These are phyloP conservation scores for Ilyonectria destructans DNA, from an alignment of 2,329 filamentous ascomycete genomes.

Conservation along the genomic window DNA sequence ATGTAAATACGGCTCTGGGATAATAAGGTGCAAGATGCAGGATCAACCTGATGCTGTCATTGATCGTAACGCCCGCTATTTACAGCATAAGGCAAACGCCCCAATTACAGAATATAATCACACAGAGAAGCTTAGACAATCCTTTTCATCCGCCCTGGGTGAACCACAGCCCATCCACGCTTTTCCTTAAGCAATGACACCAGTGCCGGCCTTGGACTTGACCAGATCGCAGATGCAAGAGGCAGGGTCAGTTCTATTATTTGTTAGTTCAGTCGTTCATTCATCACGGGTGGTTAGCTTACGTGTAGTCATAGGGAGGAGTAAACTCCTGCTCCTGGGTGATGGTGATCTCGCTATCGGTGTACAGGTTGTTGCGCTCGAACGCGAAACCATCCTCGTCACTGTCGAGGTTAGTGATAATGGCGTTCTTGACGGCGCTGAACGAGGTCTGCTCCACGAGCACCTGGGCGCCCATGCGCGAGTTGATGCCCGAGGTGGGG, in stretches of 20 bases:
- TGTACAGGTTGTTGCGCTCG: constrained; percentile 63
- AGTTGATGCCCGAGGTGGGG: constrained; percentile 66
- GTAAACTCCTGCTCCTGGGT: constrained; percentile 54
- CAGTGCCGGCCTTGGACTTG: constrained; percentile 46
- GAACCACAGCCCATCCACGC: neutral
- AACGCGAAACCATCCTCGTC: constrained; percentile 62
- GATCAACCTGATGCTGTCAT: constrained; percentile 25
- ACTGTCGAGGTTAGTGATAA: constrained; percentile 62
- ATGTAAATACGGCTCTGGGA: neutral
- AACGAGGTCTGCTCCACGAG: constrained; percentile 69
- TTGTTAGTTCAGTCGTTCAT: neutral
- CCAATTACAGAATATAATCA: constrained; percentile 22
- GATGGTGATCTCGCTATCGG: constrained; percentile 53
- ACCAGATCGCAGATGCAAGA: constrained; percentile 45
- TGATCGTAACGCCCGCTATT: constrained; percentile 19
- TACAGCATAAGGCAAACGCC: constrained; percentile 17
- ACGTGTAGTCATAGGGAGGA: constrained; percentile 57
- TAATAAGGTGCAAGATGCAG: constrained; percentile 2
- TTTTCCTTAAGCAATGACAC: constrained; percentile 36
- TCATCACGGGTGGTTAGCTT: constrained; percentile 29
- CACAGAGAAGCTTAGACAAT: constrained; percentile 3
- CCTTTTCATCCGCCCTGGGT: neutral
- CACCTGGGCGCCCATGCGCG: constrained; percentile 67
- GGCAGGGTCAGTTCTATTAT: constrained; percentile 35
- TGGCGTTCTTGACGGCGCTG: constrained; percentile 59